Percentiles rank a stretch among this genome's conserved stretches.
Conservation (phyloP, 495 filamentous ascomycete species). For the Cryomyces minteri region DNA sequence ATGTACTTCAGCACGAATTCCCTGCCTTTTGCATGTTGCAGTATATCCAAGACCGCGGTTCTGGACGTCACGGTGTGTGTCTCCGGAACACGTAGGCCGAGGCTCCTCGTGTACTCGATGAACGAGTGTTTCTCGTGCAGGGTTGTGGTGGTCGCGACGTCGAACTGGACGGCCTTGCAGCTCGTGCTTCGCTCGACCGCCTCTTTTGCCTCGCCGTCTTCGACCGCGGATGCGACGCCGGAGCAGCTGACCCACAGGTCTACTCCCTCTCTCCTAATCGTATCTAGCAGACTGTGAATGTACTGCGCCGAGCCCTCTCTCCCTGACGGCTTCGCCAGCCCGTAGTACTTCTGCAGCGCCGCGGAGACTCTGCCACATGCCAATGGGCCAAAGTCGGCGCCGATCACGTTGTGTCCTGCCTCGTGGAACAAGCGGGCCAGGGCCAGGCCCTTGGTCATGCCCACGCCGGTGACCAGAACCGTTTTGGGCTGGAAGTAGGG, state of each 20-base stretch:
- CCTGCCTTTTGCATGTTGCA: constrained; percentile 25
- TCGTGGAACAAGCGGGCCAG: constrained; percentile 49
- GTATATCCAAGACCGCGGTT: constrained; percentile 35
- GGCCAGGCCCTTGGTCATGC: constrained; percentile 45
- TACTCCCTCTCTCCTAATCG: constrained; percentile 40
- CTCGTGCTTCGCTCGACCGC: constrained; percentile 34
- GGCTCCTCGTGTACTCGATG: constrained; percentile 27
- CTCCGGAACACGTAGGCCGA: constrained; percentile 39
- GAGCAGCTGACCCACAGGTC: constrained; percentile 63
- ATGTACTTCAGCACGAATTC: constrained; percentile 42
- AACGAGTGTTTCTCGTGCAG: constrained; percentile 44
- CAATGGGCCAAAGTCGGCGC: constrained; percentile 43
- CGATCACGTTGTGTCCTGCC: constrained; percentile 52
- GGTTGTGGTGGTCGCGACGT: constrained; percentile 25
- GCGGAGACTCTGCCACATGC: constrained; percentile 25
- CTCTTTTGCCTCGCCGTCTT: constrained; percentile 47
- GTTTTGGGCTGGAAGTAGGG: constrained; percentile 34
- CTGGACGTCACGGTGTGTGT: constrained; percentile 35
- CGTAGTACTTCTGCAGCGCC: constrained; percentile 33
- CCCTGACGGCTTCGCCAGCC: constrained; percentile 20
- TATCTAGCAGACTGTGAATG: constrained; percentile 30
- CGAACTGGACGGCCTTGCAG: constrained; percentile 43
- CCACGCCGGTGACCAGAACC: constrained; percentile 53
- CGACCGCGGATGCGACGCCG: constrained; percentile 33
- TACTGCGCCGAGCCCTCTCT: constrained; percentile 20